These are phyloP conservation scores for Brettanomyces custersianus DNA, from an alignment of 805 yeast species.

Conservation along the genomic window DNA sequence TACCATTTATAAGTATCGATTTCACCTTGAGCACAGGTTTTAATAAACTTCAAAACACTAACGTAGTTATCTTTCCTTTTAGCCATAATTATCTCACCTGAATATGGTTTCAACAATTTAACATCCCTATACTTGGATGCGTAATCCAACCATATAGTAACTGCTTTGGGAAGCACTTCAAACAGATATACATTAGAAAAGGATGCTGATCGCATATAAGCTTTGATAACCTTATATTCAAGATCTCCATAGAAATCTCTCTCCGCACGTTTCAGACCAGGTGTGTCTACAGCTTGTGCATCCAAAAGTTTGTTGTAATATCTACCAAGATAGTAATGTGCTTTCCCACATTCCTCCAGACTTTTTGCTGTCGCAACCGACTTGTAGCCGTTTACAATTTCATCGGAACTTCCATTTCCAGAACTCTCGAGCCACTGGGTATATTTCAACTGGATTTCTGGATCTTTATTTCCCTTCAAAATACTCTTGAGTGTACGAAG, in stretches of 20 bases:
- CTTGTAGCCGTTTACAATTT: conserved; percentile 61
- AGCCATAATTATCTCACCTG: conserved; percentile 16
- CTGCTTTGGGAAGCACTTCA: conserved; percentile 83
- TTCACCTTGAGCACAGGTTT: conserved; percentile 27
- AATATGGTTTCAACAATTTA: conserved; percentile 17
- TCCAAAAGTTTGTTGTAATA: conserved; percentile 74
- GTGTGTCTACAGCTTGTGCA: conserved; percentile 33
- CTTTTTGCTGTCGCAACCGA: conserved; percentile 36
- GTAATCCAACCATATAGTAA: conserved; percentile 87
- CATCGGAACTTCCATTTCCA: conserved; percentile 69
- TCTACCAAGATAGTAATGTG: conserved; percentile 71
- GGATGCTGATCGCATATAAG: conserved; percentile 50
- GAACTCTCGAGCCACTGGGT: conserved; percentile 86
- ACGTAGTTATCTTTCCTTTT: conserved; percentile 31
- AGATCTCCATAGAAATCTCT: conserved; percentile 37
- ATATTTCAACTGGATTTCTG: conserved; percentile 57
- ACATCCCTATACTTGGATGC: conserved; percentile 30
- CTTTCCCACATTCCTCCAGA: conserved; percentile 51
- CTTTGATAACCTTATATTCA: conserved; percentile 45
- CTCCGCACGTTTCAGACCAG: conserved; percentile 20
- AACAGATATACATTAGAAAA: conserved; percentile 58
- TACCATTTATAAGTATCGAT: conserved; percentile 64
- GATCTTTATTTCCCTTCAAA: conserved; percentile 9
- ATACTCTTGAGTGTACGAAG: conserved; percentile 49
- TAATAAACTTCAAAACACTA: conserved; percentile 40